Conservation (phyloP, 169 alveolate genomes). For the Miamiensis avidus region DNA sequence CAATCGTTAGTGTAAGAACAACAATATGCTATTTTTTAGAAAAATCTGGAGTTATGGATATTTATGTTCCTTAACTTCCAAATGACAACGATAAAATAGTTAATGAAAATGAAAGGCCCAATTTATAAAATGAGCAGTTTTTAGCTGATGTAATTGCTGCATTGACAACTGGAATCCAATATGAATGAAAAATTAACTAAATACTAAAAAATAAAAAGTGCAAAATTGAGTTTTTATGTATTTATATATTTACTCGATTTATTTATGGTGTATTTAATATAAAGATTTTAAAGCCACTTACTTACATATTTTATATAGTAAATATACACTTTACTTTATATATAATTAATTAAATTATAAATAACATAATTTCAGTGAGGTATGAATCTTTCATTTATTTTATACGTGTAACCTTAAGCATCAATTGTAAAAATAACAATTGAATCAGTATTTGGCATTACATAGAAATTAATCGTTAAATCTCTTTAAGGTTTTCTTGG, state of each 20-base stretch:
- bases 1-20: neutral
- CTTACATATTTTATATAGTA: no score
- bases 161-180: neutral
- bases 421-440: neutral
- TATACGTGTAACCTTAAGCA: neutral
- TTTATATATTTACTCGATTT: no score
- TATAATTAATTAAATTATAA: no score
- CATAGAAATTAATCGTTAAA: no score
- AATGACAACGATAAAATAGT: no score
- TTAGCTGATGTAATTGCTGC: neutral
- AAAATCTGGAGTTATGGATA: neutral
- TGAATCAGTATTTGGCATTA: neutral
- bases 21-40: neutral
- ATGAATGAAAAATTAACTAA: neutral
- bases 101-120: neutral
- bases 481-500: slow-evolving; percentile 26
- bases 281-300: no score
- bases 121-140: neutral
- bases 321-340: no score
- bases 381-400: neutral
- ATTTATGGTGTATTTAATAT: no score
- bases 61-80: neutral
- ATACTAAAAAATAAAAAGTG: no score
- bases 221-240: no score
- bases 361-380: no score